Percentiles rank a stretch among this genome's conserved stretches.
These are phyloP conservation scores for Collybiopsis confluens DNA, from an alignment of 768 basidiomycete genomes.

Conservation along the genomic window DNA sequence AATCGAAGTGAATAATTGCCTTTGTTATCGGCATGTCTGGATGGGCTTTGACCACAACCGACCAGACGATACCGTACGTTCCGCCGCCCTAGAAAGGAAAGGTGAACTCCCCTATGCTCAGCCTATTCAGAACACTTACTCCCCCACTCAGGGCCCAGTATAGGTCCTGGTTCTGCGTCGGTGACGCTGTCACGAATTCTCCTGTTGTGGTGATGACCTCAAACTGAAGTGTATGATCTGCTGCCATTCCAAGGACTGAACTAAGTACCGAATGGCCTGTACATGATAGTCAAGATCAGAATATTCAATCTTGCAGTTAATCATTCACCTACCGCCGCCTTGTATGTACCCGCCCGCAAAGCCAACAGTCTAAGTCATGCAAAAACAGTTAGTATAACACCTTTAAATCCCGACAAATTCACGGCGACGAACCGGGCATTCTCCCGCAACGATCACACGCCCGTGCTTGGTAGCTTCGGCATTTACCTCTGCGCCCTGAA, in stretches of 20 bases:
- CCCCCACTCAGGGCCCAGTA: conserved; percentile 35
- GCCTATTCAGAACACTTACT: conserved; percentile 7
- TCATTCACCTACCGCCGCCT: conserved; percentile 19
- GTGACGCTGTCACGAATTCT: conserved; percentile 22
- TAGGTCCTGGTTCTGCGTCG: conserved; percentile 31
- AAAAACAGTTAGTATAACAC: not conserved
- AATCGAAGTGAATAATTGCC: not conserved
- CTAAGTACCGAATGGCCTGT: conserved; percentile 12
- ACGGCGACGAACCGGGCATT: conserved; percentile 8
- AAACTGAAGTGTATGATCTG: conserved; percentile 26
- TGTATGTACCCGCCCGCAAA: conserved; percentile 32
- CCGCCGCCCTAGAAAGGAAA: conserved; percentile 1
- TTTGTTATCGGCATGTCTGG: conserved; percentile 1
- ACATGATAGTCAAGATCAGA: not conserved
- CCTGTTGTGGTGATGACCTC: conserved; percentile 38
- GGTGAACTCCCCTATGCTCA: too few species aligned
- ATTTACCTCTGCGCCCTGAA: conserved; percentile 5
- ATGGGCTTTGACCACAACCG: conserved; percentile 3
- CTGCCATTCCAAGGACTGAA: conserved; percentile 16
- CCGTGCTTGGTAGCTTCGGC: conserved; percentile 11
- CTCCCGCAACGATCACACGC: conserved; percentile 9
- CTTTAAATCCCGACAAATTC: not conserved
- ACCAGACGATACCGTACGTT: conserved; percentile 8
- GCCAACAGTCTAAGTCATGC: conserved; percentile 25
- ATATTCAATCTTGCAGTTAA: too few species aligned